These are phyloP conservation scores for Pythium brachiatum DNA, from an alignment of 352 stramenopile genomes.

Conservation along the genomic window DNA sequence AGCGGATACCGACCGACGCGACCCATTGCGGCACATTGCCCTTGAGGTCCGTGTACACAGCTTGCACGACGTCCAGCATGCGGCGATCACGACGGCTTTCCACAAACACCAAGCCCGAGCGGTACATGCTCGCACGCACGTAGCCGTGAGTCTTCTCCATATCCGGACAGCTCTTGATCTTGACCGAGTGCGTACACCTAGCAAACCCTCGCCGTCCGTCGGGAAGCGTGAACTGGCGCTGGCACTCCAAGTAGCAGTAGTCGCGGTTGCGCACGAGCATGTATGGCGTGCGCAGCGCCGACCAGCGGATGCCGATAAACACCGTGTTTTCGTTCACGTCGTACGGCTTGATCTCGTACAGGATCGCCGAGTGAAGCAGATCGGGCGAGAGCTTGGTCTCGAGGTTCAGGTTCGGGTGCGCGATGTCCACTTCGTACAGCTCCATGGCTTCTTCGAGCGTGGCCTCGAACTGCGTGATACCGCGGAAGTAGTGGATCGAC, in stretches of 20 bases:
- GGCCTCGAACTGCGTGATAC: slow-evolving; percentile 64
- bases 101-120: slow-evolving; percentile 75
- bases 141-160: slow-evolving; percentile 81
- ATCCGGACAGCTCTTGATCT: slow-evolving; percentile 80
- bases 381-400: slow-evolving; percentile 73
- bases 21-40: slow-evolving; percentile 75
- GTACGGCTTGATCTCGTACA: slow-evolving; percentile 77
- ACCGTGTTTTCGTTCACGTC: slow-evolving; percentile 41
- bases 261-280: slow-evolving; percentile 73
- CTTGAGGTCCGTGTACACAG: slow-evolving; percentile 81
- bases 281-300: slow-evolving; percentile 65
- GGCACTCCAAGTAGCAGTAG: slow-evolving; percentile 77
- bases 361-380: slow-evolving; percentile 72
- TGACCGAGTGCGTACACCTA: slow-evolving; percentile 79
- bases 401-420: slow-evolving; percentile 70
- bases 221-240: slow-evolving; percentile 56
- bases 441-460: slow-evolving; percentile 69
- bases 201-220: slow-evolving; percentile 63
- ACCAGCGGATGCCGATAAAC: slow-evolving; percentile 81
- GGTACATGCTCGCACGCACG: slow-evolving; percentile 80
- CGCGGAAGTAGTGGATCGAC: slow-evolving; percentile 69
- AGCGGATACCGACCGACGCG: slow-evolving; percentile 49
- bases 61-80: slow-evolving; percentile 72
- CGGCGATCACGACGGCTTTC: slow-evolving; percentile 72
- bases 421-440: slow-evolving; percentile 70